phyloP scores from a whole-genome alignment of 78 protist species.

The Dictyostelium firmibasis region DNA sequence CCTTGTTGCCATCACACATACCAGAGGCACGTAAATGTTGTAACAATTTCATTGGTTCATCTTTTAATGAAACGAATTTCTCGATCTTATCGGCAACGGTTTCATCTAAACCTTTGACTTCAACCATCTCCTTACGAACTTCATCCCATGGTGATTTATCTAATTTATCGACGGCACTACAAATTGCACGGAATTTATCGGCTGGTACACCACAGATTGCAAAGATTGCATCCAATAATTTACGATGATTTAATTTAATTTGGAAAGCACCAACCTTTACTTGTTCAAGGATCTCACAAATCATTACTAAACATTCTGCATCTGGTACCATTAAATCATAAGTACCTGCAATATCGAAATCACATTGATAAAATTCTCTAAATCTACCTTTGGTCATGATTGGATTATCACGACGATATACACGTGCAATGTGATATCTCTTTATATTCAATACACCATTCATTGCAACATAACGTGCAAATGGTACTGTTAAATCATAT shows the following conservation, averaged over 20 bases:
- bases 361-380: constrained; percentile 98
- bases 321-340: constrained; percentile 96
- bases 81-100: constrained; percentile 88
- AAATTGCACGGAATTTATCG: constrained; percentile 89
- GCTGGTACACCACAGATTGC: constrained; percentile 95
- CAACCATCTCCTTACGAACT: constrained; percentile 93
- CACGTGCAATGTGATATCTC: constrained; percentile 97
- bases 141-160: constrained; percentile 94
- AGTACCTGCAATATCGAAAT: constrained; percentile 96
- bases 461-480: constrained; percentile 95
- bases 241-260: constrained; percentile 92
- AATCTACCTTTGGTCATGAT: constrained; percentile 89
- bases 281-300: constrained; percentile 85
- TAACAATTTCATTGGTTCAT: constrained; percentile 60
- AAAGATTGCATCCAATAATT: constrained; percentile 90
- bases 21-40: background rate
- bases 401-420: constrained; percentile 97
- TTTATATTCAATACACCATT: constrained; percentile 84
- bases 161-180: constrained; percentile 96
- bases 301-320: constrained; percentile 89
- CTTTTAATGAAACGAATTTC: constrained; percentile 75
- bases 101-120: constrained; percentile 85
- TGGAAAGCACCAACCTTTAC: constrained; percentile 84
- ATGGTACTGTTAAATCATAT: constrained; percentile 96
- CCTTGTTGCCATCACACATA: constrained; percentile 13